These are phyloP conservation scores for Boletales sp. DNA, from an alignment of 768 basidiomycete genomes.

Conservation along the genomic window DNA sequence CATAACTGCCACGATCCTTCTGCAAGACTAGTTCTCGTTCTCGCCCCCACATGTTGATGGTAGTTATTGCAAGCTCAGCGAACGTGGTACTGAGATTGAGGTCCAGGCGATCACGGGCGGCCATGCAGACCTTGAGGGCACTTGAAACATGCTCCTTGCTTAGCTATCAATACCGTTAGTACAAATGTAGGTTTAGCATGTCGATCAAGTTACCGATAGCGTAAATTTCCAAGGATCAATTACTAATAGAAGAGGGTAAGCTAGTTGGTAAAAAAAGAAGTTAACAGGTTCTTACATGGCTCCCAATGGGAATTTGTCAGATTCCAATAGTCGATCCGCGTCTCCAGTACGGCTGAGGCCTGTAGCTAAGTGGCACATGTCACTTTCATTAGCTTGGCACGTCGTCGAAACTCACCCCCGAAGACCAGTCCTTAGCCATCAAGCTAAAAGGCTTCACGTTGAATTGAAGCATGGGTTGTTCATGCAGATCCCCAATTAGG, in stretches of 20 bases:
- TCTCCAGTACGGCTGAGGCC: conserved; percentile 76
- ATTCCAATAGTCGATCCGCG: conserved; percentile 94
- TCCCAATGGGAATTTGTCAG: conserved; percentile 98
- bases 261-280: neutral
- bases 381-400: neutral
- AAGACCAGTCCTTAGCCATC: conserved; percentile 90
- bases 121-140: conserved; percentile 56
- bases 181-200: neutral
- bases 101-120: conserved; percentile 82
- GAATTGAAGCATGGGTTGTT: conserved; percentile 90
- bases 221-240: conserved; percentile 96
- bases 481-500: conserved; percentile 91
- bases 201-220: conserved; percentile 46
- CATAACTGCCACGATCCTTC: conserved; percentile 81
- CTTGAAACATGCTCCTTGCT: conserved; percentile 47
- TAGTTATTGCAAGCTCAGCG: conserved; percentile 77
- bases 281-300: conserved; percentile 53
- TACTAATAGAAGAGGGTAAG: conserved; percentile 42
- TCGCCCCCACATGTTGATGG: conserved; percentile 66
- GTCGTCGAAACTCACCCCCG: conserved; percentile 52
- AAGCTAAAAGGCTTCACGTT: conserved; percentile 82
- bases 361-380: conserved; percentile 53
- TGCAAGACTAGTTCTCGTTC: conserved; percentile 70
- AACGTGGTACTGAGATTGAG: conserved; percentile 90
- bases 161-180: conserved; percentile 38